Conservation (phyloP, 2,329 filamentous ascomycete species). For the Catunica adiposa region DNA sequence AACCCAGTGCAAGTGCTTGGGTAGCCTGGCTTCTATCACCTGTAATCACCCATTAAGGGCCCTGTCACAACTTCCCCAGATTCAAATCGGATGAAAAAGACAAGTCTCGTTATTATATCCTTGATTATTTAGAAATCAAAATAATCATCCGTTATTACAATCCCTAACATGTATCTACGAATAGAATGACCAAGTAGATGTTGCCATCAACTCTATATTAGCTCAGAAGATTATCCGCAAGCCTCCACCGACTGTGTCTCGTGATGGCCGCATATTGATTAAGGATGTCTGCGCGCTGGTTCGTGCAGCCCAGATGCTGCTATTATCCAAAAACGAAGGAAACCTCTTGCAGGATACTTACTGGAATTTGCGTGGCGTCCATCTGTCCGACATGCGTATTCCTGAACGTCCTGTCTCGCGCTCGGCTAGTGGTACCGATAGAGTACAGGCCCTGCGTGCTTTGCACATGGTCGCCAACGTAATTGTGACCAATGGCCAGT, state of each 20-base stretch:
- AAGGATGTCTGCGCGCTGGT: conserved; percentile 65
- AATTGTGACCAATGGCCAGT: conserved; percentile 89
- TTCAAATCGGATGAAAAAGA: conserved; percentile 1
- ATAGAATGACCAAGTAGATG: conserved; percentile 87
- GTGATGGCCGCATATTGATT: conserved; percentile 66
- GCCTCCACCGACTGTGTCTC: conserved; percentile 62
- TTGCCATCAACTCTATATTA: conserved; percentile 80
- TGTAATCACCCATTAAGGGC: neutral
- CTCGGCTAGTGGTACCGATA: conserved; percentile 65
- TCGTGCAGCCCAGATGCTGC: conserved; percentile 63
- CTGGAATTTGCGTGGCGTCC: conserved; percentile 73
- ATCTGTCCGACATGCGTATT: conserved; percentile 40
- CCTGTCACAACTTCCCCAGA: neutral
- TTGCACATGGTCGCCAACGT: conserved; percentile 76
- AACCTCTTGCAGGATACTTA: conserved; percentile 93
- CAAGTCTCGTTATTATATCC: neutral
- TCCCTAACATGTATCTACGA: neutral
- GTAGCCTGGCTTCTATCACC: neutral
- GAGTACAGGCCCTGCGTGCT: conserved; percentile 66
- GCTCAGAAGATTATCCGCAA: conserved; percentile 50
- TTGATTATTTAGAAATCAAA: neutral
- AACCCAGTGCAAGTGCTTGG: neutral
- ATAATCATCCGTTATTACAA: too few species aligned
- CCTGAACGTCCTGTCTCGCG: conserved; percentile 58
- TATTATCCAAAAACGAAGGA: conserved; percentile 88